phyloP scores from a whole-genome alignment of 2,329 filamentous ascomycete genomes.

The Oidium heveae region DNA sequence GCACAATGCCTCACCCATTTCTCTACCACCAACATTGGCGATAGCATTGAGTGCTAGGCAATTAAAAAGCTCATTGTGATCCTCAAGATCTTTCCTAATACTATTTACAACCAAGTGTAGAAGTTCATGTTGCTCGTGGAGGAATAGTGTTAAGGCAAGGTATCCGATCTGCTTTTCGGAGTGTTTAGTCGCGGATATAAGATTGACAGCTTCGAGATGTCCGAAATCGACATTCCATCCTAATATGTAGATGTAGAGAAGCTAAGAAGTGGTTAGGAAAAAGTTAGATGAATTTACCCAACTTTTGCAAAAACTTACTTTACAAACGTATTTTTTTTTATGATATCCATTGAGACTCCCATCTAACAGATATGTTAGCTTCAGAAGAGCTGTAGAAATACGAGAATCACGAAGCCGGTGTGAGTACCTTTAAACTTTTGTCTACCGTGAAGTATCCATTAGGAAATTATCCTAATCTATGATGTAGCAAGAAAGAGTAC shows the following conservation, averaged over 20 bases:
- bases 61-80: conserved; percentile 94
- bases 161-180: conserved; percentile 99
- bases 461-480: background rate
- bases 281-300: background rate
- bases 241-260: conserved; percentile 96
- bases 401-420: conserved; percentile 2
- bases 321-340: conserved; percentile 99
- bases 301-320: conserved; percentile 23
- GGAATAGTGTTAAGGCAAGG: conserved; percentile 83
- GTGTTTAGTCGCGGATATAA: conserved; percentile 91
- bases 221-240: conserved; percentile 99
- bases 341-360: conserved; percentile 86
- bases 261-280: conserved; percentile 15
- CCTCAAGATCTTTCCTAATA: conserved; percentile 82
- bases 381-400: background rate
- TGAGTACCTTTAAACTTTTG: conserved; percentile 72
- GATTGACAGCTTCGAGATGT: conserved; percentile 90
- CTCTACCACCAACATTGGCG: conserved; percentile 84
- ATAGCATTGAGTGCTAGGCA: conserved; percentile 92
- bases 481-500: conserved; percentile 11
- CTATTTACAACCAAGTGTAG: conserved; percentile 94
- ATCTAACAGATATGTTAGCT: conserved; percentile 21
- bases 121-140: conserved; percentile 92
- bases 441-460: conserved; percentile 16
- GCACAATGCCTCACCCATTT: conserved; percentile 90